Conservation (phyloP, 1,284 basidiomycete genomes). For the Tilletia indica region DNA sequence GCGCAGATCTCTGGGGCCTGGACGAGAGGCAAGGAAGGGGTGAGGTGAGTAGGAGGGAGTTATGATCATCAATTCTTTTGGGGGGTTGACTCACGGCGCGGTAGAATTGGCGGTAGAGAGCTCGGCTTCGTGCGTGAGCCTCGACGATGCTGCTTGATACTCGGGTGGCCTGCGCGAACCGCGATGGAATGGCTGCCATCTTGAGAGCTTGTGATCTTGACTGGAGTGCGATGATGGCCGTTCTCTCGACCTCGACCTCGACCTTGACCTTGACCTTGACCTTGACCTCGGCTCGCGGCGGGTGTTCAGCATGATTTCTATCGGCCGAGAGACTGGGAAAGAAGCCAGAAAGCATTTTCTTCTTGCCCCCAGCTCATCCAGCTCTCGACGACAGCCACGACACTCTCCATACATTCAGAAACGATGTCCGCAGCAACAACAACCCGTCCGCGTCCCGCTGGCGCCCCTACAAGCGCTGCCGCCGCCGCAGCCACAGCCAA, state of each 20-base stretch:
- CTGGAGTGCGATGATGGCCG: too few relatives aligned
- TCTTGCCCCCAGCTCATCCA: neutral
- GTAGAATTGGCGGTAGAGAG: conserved; percentile 89
- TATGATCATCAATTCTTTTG: neutral
- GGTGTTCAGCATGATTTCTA: neutral
- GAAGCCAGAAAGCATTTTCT: neutral
- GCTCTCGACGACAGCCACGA: neutral
- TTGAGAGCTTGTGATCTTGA: neutral
- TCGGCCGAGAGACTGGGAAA: neutral
- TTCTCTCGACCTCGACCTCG: too few relatives aligned
- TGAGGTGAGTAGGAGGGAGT: neutral
- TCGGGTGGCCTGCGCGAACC: conserved; percentile 71
- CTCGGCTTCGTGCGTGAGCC: conserved; percentile 69
- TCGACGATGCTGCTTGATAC: conserved; percentile 63
- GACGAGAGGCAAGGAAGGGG: neutral
- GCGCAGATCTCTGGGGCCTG: conserved; percentile 86
- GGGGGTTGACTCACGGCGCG: conserved; percentile 67
- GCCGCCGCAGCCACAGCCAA: conserved; percentile 1
- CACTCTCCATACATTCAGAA: neutral
- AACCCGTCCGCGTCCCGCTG: neutral
- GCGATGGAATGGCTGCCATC: conserved; percentile 57
- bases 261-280: too few relatives aligned
- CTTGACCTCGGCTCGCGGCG: neutral
- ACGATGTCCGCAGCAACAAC: neutral
- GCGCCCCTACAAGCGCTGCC: neutral